These are phyloP conservation scores for Xylaria sp. DNA, from an alignment of 2,329 filamentous ascomycete genomes.

Conservation along the genomic window DNA sequence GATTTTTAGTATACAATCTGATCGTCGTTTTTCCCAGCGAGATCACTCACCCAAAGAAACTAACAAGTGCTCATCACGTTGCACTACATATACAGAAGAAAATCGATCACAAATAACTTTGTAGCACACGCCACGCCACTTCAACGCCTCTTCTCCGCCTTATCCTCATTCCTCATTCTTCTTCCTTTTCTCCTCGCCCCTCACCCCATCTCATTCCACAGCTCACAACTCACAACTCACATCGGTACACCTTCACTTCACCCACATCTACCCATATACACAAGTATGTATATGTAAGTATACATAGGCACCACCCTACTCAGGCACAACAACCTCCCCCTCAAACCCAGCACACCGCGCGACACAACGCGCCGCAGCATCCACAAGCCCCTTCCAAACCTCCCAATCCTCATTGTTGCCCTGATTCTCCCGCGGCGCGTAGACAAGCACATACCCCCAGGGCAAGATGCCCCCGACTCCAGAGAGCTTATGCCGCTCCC, in stretches of 20 bases:
- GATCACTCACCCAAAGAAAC: neutral
- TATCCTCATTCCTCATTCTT: too few species aligned
- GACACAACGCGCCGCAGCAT: constrained; percentile 42
- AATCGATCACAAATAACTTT: neutral
- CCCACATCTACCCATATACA: neutral
- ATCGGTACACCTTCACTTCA: too few species aligned
- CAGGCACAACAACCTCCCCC: constrained; percentile 39
- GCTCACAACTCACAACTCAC: neutral
- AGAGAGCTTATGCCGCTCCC: constrained; percentile 53
- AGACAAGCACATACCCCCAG: constrained; percentile 54
- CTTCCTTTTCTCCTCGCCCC: too few species aligned
- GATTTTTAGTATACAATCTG: neutral
- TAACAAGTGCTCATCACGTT: neutral
- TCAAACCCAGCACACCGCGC: constrained; percentile 36
- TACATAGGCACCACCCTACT: neutral
- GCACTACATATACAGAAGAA: neutral
- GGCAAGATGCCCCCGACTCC: constrained; percentile 48
- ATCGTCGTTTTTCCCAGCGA: neutral
- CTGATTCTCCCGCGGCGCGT: constrained; percentile 53
- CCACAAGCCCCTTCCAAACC: constrained; percentile 45
- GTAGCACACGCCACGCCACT: neutral
- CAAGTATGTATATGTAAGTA: too few species aligned
- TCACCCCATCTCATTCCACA: neutral
- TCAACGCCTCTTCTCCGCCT: too few species aligned
- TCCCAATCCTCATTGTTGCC: constrained; percentile 44